Evolutionary conservation across 1,284 basidiomycete genomes (phyloP), one percentile per base, ranked within the genome.

Genomic region (Blastosporella zonata): DNA sequence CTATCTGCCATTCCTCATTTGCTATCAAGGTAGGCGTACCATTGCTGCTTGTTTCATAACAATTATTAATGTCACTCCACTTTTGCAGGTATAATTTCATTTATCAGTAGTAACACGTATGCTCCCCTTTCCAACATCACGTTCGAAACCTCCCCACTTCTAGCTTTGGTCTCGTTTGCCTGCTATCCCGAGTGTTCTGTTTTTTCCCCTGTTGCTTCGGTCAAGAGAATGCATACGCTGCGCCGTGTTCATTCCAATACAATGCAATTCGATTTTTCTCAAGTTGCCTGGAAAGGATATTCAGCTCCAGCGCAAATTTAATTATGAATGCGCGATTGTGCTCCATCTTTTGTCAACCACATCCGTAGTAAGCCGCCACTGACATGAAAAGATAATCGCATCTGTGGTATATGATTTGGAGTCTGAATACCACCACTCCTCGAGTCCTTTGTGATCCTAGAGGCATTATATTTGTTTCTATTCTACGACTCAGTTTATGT

Each of bases 1-100:
- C 78, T 98, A 10, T 91, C 92, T 23, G 93, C 95, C 1, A 90
- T 98, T 55, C 96, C 96, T 7, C 93, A 97, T 66, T 69, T 97
- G 57, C 75, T 99, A 33, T 96, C 93, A 59, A 83, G 91, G 82
- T 94, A n/a, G n/a, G n/a, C n/a, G n/a, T n/a, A 61, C 51, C 81
- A 12, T 20, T 9, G 9, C 10, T 22, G 7, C 22, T 69, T 37
- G 23, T 23, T 25, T 9, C n/a, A 15, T 25, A 1, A 3, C 9
- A 3, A 10, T 9, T 1, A 3, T 20, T 20, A 2, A 20, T 6
- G 13, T n/a, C 10, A 20, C 8, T 37, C 25, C 12, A 42, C 35
- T 35, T 28, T 17, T 52, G 2, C 51, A 79, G 78, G 59, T 81
- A 67, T 53, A 56, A 58, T 55, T 59, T 59, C 46, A 59, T 59